phyloP scores from a whole-genome alignment of 495 filamentous ascomycete genomes.

The Lepraria neglecta region DNA sequence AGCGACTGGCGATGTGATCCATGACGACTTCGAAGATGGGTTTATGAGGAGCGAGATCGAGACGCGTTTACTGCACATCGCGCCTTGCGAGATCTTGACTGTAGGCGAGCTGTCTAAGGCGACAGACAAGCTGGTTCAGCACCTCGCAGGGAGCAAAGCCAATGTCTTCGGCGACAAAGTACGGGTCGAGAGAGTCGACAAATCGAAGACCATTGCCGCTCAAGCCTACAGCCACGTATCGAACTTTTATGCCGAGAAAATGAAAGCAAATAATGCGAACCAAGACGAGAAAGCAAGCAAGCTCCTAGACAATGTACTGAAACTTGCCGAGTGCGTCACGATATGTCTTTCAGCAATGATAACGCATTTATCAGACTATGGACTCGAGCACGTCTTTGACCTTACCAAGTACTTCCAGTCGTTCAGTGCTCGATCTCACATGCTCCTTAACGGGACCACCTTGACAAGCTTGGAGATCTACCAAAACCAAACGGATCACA shows the following conservation, averaged over 20 bases:
- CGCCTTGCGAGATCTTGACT: constrained; percentile 93
- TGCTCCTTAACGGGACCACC: constrained; percentile 95
- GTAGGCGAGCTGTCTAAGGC: constrained; percentile 88
- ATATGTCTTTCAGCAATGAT: constrained; percentile 97
- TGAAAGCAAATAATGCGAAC: constrained; percentile 52
- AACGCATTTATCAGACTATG: constrained; percentile 85
- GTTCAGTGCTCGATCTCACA: constrained; percentile 89
- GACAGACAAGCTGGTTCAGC: constrained; percentile 86
- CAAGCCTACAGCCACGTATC: constrained; percentile 85
- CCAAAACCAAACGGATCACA: constrained; percentile 85
- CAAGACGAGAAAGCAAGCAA: constrained; percentile 47
- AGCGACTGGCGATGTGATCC: constrained; percentile 90
- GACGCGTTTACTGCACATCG: constrained; percentile 87
- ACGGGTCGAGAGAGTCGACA: constrained; percentile 70
- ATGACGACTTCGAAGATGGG: constrained; percentile 94
- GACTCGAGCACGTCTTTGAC: constrained; percentile 92
- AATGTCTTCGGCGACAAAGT: constrained; percentile 91
- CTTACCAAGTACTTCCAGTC: constrained; percentile 96
- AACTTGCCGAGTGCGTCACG: constrained; percentile 76
- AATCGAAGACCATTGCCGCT: constrained; percentile 75
- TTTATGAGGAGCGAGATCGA: constrained; percentile 98
- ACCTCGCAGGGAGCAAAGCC: constrained; percentile 80
- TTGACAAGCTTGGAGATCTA: constrained; percentile 93
- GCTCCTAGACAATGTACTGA: constrained; percentile 79
- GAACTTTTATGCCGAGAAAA: constrained; percentile 86